Evolutionary conservation across 305 asterid species (phyloP), one percentile per base, ranked within the genome.

Genomic region (Andrographis paniculata): DNA sequence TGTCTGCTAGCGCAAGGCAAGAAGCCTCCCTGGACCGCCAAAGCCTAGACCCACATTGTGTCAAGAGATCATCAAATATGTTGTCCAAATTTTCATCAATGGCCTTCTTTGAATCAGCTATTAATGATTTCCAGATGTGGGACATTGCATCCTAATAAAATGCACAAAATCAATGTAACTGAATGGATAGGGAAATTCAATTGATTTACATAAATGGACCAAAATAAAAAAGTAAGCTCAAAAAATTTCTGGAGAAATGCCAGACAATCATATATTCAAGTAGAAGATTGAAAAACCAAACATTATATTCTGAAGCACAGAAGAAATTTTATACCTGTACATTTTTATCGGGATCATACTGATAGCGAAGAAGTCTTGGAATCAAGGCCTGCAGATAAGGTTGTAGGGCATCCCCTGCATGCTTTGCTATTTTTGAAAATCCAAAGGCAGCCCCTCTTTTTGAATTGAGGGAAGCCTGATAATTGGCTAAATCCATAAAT

Each of bases 1-100:
- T 64, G 68, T 92, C 99, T 19, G 95, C 94, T 50, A 92, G 76
- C 27, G 99, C 96, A 72, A 87, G 99, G 70, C 96, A 87, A 58
- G 96, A 92, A 70, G 99, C 87, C 74, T 87, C 96, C 61, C 99
- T 85, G 58, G 96, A 92, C 24, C 99, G 85, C 99, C 99, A 92
- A 52, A 92, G 94, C 74, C 99, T 75, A 56, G 99, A 92, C 61
- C 99, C 99, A 62, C 91, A 78, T 69, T 92, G 94, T 64, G 59
- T 53, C 76, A 92, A 66, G 56, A 92, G 94, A 77, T 92, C 99
- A 50, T 92, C 95, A 18, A 80, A 48, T 64, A 92, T 76, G 45
- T 75, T 75, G 56, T 76, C 93, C 63, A 79, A 73, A 71, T 86
- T 76, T 52, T 92, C 96, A 74, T 92, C 99, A 64, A 92, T 81